Evolutionary conservation across 2,329 filamentous ascomycete species (phyloP).

Genomic region (Aspergillus carbonarius): DNA sequence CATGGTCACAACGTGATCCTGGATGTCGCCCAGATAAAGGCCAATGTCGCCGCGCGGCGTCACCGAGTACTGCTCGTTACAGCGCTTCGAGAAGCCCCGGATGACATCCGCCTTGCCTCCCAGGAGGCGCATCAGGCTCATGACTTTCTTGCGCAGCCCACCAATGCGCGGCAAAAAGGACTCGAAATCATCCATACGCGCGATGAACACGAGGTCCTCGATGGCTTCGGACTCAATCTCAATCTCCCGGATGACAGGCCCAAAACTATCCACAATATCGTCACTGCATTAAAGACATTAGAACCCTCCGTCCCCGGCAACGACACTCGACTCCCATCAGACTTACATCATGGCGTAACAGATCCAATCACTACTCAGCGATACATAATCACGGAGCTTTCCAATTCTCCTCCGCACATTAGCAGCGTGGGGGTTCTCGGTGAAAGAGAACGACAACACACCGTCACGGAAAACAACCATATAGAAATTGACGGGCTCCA

Average conservation of each 20-base stretch:
- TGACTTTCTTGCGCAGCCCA: conserved; percentile 87
- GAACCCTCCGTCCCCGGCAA: neutral
- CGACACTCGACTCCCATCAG: neutral
- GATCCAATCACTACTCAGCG: conserved; percentile 95
- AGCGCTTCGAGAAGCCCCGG: conserved; percentile 95
- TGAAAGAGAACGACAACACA: conserved; percentile 91
- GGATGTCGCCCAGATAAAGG: conserved; percentile 93
- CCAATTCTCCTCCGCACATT: conserved; percentile 91
- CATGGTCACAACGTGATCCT: conserved; percentile 99
- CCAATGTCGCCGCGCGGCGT: conserved; percentile 96
- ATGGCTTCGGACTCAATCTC: conserved; percentile 89
- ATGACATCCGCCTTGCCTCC: conserved; percentile 99
- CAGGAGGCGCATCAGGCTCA: conserved; percentile 86
- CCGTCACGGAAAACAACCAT: conserved; percentile 96
- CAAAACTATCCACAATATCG: conserved; percentile 96
- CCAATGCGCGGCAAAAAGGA: conserved; percentile 85
- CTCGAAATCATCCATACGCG: conserved; percentile 84
- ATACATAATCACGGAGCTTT: conserved; percentile 89
- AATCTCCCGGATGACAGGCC: conserved; percentile 80
- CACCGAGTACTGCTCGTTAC: conserved; percentile 95
- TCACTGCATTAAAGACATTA: conserved; percentile 55
- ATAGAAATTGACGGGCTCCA: conserved; percentile 94
- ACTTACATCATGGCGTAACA: conserved; percentile 95
- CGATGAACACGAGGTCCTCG: conserved; percentile 92
- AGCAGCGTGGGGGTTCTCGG: conserved; percentile 78